phyloP scores from a whole-genome alignment of 2,329 filamentous ascomycete species.

The Lasiodiplodia gonubiensis region DNA sequence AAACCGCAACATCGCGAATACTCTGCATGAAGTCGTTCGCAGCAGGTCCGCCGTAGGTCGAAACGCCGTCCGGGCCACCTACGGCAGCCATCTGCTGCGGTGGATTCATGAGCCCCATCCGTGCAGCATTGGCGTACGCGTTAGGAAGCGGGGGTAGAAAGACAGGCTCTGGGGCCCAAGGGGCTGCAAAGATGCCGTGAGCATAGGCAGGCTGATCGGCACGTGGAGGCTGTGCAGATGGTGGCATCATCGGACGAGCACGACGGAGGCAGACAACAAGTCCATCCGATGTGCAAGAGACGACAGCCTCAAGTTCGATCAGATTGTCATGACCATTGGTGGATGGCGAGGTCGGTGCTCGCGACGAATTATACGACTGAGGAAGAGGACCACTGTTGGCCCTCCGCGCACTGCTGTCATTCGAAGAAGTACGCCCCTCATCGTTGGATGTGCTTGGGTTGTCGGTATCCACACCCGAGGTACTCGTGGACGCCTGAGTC shows the following conservation, averaged over 20 bases:
- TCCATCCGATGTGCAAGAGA: constrained; percentile 88
- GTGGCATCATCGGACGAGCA: constrained; percentile 73
- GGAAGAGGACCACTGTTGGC: neutral
- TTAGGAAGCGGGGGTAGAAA: constrained; percentile 46
- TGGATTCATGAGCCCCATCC: constrained; percentile 22
- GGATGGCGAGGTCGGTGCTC: constrained; percentile 32
- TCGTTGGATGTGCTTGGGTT: constrained; percentile 29
- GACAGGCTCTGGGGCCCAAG: constrained; percentile 75
- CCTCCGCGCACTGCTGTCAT: constrained; percentile 6
- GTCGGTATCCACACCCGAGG: constrained; percentile 26
- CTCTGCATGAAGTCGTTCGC: constrained; percentile 73
- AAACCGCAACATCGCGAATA: constrained; percentile 85
- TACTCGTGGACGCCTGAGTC: constrained; percentile 5
- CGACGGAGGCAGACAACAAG: constrained; percentile 80
- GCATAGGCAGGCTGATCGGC: constrained; percentile 47
- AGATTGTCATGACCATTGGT: constrained; percentile 41
- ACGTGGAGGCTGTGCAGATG: constrained; percentile 55
- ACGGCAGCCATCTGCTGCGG: constrained; percentile 39
- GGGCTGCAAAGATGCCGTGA: constrained; percentile 77
- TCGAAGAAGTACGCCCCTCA: constrained; percentile 8
- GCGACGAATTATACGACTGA: constrained; percentile 13
- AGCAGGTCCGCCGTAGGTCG: constrained; percentile 55
- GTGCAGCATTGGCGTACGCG: constrained; percentile 27
- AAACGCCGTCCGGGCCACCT: neutral
- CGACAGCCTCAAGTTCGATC: constrained; percentile 84